These are phyloP conservation scores for Staphylotrichum tortipilum DNA, from an alignment of 495 filamentous ascomycete species.

Conservation along the genomic window DNA sequence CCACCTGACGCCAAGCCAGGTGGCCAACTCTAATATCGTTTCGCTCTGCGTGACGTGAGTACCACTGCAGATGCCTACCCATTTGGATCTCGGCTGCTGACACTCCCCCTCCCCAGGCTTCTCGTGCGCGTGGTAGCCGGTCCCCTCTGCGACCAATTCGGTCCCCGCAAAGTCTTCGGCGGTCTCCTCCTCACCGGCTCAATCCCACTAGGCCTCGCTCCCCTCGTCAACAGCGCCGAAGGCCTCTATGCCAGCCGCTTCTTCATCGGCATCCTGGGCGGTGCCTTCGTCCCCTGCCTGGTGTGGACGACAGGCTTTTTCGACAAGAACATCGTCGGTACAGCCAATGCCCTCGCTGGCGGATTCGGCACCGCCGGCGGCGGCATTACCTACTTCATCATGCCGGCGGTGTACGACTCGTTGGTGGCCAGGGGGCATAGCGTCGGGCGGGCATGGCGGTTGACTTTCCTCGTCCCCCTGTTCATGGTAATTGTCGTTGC, in stretches of 20 bases:
- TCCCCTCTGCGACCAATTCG: constrained; percentile 75
- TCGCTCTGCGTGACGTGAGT: constrained; percentile 42
- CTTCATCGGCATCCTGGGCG: constrained; percentile 89
- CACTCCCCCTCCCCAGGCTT: constrained; percentile 53
- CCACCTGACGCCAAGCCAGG: constrained; percentile 56
- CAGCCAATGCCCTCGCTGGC: constrained; percentile 77
- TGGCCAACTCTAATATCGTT: constrained; percentile 88
- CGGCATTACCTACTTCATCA: constrained; percentile 82
- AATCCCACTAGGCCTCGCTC: constrained; percentile 77
- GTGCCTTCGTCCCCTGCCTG: constrained; percentile 86
- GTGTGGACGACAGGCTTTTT: constrained; percentile 95
- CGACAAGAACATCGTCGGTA: constrained; percentile 90
- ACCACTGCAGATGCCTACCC: not conserved
- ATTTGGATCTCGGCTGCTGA: no score
- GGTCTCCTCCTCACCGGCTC: constrained; percentile 63
- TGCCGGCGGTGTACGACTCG: constrained; percentile 85
- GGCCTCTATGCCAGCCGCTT: constrained; percentile 76
- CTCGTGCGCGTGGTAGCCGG: constrained; percentile 74
- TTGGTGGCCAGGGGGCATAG: constrained; percentile 54
- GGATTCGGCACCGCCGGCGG: constrained; percentile 88
- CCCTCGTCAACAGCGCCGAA: constrained; percentile 57
- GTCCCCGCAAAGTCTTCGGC: constrained; percentile 74
- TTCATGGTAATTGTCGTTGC: constrained; percentile 60
- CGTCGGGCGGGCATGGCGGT: constrained; percentile 67
- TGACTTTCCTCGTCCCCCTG: constrained; percentile 80